Percentiles rank a stretch among this genome's conserved stretches.
Evolutionary conservation across 139 green algal species (phyloP).

Genomic region (Ettlia oleoabundans): DNA sequence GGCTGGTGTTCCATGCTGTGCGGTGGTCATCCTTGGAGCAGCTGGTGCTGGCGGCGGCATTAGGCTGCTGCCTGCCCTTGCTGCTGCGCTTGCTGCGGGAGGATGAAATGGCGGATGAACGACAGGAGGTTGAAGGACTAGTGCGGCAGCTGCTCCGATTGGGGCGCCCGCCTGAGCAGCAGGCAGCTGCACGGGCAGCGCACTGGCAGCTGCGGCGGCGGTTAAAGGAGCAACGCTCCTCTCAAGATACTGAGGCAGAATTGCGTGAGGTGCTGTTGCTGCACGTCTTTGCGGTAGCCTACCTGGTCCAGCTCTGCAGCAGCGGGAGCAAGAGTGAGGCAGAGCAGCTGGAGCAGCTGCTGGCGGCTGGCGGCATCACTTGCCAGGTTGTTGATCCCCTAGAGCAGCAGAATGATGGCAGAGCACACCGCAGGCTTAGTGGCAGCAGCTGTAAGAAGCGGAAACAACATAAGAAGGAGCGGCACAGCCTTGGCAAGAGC

Average conservation of each 20-base stretch:
- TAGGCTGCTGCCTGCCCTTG: conserved; percentile 15
- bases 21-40: conserved; percentile 22
- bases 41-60: conserved; percentile 31
- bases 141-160: background rate
- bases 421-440: background rate
- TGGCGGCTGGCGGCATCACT: background rate
- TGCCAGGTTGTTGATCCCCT: background rate
- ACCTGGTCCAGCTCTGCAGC: background rate
- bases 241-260: background rate
- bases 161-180: background rate
- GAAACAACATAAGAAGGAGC: no score
- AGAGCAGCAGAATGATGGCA: background rate
- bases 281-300: conserved; percentile 7
- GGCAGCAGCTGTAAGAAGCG: no score
- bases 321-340: background rate
- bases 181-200: background rate
- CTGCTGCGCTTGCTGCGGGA: conserved; percentile 29
- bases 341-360: background rate
- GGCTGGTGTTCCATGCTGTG: conserved; percentile 9
- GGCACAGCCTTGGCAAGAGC: background rate
- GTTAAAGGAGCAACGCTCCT: background rate
- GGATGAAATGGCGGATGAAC: conserved; percentile 14
- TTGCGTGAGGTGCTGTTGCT: conserved; percentile 23
- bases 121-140: background rate
- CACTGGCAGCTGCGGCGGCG: conserved; percentile 11